A percentile compares a stretch with the other conserved stretches of the same genome.
phyloP scores from a whole-genome alignment of 1,139 yeast species.

The Candida freyschussii region DNA sequence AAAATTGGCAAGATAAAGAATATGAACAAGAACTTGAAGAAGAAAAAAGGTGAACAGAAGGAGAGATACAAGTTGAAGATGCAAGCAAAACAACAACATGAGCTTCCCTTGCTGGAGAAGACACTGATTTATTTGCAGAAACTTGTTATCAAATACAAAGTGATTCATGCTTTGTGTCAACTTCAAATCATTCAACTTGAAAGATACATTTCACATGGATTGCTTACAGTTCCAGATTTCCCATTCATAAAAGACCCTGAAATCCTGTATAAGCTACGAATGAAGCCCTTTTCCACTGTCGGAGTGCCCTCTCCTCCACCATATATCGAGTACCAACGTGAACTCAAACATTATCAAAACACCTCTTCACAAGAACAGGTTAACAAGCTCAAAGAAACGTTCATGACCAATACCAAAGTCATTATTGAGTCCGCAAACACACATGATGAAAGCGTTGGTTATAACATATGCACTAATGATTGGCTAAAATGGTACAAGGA shows the following conservation, averaged over 20 bases:
- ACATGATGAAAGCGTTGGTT: constrained; percentile 23
- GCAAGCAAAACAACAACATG: constrained; percentile 21
- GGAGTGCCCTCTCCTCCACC: constrained; percentile 71
- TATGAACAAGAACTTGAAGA: constrained; percentile 43
- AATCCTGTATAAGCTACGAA: constrained; percentile 57
- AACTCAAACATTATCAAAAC: constrained; percentile 2
- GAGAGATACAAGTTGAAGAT: constrained; percentile 27
- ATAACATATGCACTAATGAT: constrained; percentile 21
- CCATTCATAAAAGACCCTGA: constrained; percentile 40
- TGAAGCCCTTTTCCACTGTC: constrained; percentile 79
- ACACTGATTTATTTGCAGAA: constrained; percentile 24
- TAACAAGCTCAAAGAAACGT: constrained; percentile 6
- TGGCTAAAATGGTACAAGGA: constrained; percentile 28
- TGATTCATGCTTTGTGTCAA: constrained; percentile 34
- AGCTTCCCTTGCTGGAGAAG: constrained; percentile 25
- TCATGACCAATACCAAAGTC: constrained; percentile 15
- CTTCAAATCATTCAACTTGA: constrained; percentile 37
- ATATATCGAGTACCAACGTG: constrained; percentile 26
- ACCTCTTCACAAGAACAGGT: constrained; percentile 2
- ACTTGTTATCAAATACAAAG: constrained; percentile 34
- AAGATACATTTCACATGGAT: constrained; percentile 35
- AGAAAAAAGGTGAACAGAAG: constrained; percentile 35
- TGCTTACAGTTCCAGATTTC: constrained; percentile 35
- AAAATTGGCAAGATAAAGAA: constrained; percentile 33
- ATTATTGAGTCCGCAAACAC: constrained; percentile 22